Conservation (phyloP, 257 asterid genomes). For the Plantago ovata region DNA sequence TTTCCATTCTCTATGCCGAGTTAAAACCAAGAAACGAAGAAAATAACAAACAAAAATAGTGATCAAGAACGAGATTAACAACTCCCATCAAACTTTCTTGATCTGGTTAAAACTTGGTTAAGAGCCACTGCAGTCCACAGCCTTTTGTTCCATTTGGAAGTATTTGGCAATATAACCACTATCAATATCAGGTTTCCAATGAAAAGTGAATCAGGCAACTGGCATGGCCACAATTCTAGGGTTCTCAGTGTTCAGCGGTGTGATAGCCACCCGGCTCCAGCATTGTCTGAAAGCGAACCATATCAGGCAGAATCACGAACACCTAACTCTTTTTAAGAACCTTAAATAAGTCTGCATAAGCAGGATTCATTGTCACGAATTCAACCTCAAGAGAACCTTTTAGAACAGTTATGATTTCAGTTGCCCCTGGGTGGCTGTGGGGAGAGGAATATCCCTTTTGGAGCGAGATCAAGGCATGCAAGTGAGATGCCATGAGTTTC, state of each 20-base stretch:
- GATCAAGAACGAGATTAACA: too few relatives aligned
- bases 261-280: conserved; percentile 20
- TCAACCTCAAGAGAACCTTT: conserved; percentile 22
- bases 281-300: conserved; percentile 24
- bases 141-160: too few relatives aligned
- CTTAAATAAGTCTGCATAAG: conserved; percentile 15
- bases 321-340: conserved; percentile 21
- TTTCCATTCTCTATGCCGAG: too few relatives aligned
- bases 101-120: too few relatives aligned
- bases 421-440: conserved; percentile 26
- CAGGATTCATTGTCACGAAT: conserved; percentile 21
- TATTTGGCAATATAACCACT: too few relatives aligned
- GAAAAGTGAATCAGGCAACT: too few relatives aligned
- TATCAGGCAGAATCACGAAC: conserved; percentile 24
- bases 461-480: conserved; percentile 26
- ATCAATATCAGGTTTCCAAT: too few relatives aligned
- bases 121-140: too few relatives aligned
- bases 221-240: conserved; percentile 28
- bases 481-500: conserved; percentile 28
- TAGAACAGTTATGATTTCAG: conserved; percentile 20
- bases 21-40: too few relatives aligned
- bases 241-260: conserved; percentile 19
- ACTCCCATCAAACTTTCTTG: too few relatives aligned
- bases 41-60: too few relatives aligned
- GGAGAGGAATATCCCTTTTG: conserved; percentile 23